Base-by-base conservation (phyloP, 2,329 filamentous ascomycete species). In the Arachnopeziza araneosa region DNA sequence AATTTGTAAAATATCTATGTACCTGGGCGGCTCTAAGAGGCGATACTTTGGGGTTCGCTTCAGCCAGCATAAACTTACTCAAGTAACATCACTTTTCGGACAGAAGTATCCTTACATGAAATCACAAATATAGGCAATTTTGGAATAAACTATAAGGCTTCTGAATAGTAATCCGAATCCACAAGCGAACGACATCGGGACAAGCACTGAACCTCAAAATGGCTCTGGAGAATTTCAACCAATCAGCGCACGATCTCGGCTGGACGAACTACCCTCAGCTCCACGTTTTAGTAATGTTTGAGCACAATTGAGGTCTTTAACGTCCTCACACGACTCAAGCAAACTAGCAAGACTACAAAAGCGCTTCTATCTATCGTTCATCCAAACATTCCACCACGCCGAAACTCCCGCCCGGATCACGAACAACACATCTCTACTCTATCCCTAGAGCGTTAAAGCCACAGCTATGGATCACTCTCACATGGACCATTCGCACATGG, bases 401-500 rank as follows among this genome's bases (percentile, higher is more conserved):
- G 5, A 44, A 14, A 3, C 4, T 14, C 17, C 17, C 6, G 17
- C 36, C 36, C 36, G 17, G 12, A 44, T 19, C 12, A 17, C 36
- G 36, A 44, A 19, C 12, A 44, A 14, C 17, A 44, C 10, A 44
- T 19, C 36, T 19, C 36, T 14, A 3, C 10, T 14, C 5, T 14
- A 44, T 6, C 36, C 36, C 36, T 14, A 44, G 17, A 44, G 10
- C 36, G 17, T 7, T 12, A 14, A 44, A 44, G 7, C 30, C 30
- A 19, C 36, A 44, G 17, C 36, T 4, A 44, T 44, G 36, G 36
- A 44, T 44, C 36, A 44, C 36, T 5, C 26, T 4, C 52, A 54
- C 32, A 54, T 54, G 52, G 54, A 55, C 44, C 54, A 55, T 24
- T 49, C 54, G 9, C 32, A 55, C 12, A 55, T 55, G 54, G 44